Percentiles rank a stretch among this genome's conserved stretches.
Evolutionary conservation across 2,329 filamentous ascomycete genomes (phyloP).

Genomic region (Hymenoscyphus scutula): DNA sequence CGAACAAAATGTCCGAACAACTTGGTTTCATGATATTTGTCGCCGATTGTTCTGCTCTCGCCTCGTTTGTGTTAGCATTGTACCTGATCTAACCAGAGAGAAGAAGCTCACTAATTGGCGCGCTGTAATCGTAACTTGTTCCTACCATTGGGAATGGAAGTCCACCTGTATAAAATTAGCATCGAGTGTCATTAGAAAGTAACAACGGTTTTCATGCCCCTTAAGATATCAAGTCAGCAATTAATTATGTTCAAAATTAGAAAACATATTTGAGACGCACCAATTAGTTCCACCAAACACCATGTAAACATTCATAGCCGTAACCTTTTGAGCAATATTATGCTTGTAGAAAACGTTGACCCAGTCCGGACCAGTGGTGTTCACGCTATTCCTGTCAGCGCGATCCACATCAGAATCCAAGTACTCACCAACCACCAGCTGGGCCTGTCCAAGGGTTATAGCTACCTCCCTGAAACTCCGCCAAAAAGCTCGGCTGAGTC

Average conservation of each 20-base stretch:
- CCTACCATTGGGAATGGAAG: constrained; percentile 56
- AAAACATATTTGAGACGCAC: constrained; percentile 28
- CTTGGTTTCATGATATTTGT: constrained; percentile 64
- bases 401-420: constrained; percentile 35
- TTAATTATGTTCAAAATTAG: neutral
- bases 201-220: neutral
- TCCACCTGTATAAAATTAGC: constrained; percentile 41
- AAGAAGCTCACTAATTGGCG: constrained; percentile 46
- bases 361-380: constrained; percentile 56
- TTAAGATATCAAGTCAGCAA: neutral
- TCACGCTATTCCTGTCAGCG: constrained; percentile 15
- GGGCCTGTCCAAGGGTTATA: constrained; percentile 63
- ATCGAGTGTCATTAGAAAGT: too few species aligned
- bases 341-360: constrained; percentile 64
- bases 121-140: constrained; percentile 62
- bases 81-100: neutral
- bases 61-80: constrained; percentile 12
- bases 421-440: constrained; percentile 38
- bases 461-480: constrained; percentile 58
- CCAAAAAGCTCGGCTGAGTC: constrained; percentile 46
- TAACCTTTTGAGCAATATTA: constrained; percentile 57
- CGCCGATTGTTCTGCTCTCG: constrained; percentile 46
- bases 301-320: constrained; percentile 63
- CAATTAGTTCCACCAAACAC: constrained; percentile 63
- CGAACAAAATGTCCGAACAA: constrained; percentile 58